Conservation (phyloP, 176 grass and related monocot species). For the Melocanna baccifera region DNA sequence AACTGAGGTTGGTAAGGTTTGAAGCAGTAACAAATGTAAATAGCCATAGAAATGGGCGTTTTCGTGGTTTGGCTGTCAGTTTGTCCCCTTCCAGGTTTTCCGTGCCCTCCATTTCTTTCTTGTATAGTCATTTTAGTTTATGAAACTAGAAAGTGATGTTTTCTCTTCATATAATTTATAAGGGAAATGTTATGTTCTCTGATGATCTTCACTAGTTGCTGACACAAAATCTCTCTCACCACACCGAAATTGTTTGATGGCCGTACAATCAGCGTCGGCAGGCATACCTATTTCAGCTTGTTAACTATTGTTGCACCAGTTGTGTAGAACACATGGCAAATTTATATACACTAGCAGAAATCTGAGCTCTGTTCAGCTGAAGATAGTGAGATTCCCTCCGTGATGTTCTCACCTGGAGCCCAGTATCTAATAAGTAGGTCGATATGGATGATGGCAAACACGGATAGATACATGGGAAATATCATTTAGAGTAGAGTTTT, state of each 20-base stretch:
- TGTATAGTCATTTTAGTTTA: conserved; percentile 8
- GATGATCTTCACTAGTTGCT: background rate
- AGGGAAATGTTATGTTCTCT: background rate
- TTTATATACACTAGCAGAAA: background rate
- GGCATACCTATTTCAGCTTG: background rate
- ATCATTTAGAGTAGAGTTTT: background rate
- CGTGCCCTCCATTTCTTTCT: background rate
- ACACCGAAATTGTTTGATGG: background rate
- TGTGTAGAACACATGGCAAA: background rate
- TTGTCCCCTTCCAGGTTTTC: background rate
- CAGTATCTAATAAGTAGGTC: background rate
- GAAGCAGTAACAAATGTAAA: conserved; percentile 38
- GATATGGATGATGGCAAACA: background rate
- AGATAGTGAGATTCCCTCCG: background rate
- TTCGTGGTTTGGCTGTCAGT: conserved; percentile 10
- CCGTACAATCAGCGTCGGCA: background rate
- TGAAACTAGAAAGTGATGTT: background rate
- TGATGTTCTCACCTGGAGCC: background rate
- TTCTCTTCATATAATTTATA: background rate
- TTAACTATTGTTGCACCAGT: background rate
- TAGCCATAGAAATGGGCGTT: conserved; percentile 39
- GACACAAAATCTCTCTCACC: background rate
- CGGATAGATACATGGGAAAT: background rate
- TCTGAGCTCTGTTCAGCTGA: background rate
- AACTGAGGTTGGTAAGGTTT: conserved; percentile 4